Conservation (phyloP, 805 yeast genomes). For the Candida patagonica region DNA sequence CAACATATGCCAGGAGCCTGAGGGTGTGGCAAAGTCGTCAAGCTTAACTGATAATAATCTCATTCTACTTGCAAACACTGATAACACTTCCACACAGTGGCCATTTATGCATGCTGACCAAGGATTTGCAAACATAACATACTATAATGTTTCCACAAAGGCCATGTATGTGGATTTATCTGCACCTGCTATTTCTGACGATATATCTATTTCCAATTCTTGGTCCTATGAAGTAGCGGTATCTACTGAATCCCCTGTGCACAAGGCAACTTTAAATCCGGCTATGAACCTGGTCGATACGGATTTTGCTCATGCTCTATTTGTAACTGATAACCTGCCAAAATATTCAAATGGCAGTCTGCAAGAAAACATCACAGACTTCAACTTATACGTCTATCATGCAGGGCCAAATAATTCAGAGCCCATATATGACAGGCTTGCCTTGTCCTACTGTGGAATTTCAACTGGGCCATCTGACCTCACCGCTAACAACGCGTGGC, state of each 20-base stretch:
- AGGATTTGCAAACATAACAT: conserved; percentile 24
- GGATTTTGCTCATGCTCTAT: conserved; percentile 56
- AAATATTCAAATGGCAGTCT: conserved; percentile 3
- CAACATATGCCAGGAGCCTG: conserved; percentile 27
- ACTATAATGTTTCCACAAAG: conserved; percentile 24
- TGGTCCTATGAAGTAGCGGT: conserved; percentile 65
- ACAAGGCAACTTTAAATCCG: conserved; percentile 7
- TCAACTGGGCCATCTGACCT: conserved; percentile 39
- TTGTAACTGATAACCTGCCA: conserved; percentile 50
- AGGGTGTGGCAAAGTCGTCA: conserved; percentile 6
- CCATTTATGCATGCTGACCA: conserved; percentile 15
- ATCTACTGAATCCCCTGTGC: conserved; percentile 13
- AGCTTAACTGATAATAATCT: conserved; percentile 9
- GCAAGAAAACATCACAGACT: conserved; percentile 10
- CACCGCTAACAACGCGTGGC: conserved; percentile 25
- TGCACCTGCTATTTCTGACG: conserved; percentile 9
- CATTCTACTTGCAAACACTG: conserved; percentile 16
- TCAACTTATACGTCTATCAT: conserved; percentile 16
- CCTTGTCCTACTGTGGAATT: conserved; percentile 63
- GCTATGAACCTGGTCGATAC: conserved; percentile 49
- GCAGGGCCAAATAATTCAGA: not conserved
- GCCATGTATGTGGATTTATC: conserved; percentile 10
- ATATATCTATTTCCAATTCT: conserved; percentile 6
- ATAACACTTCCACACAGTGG: conserved; percentile 22
- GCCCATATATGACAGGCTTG: too few relatives aligned